Conservation (phyloP, 208 protist species). For the Novymonas esmeraldas region DNA sequence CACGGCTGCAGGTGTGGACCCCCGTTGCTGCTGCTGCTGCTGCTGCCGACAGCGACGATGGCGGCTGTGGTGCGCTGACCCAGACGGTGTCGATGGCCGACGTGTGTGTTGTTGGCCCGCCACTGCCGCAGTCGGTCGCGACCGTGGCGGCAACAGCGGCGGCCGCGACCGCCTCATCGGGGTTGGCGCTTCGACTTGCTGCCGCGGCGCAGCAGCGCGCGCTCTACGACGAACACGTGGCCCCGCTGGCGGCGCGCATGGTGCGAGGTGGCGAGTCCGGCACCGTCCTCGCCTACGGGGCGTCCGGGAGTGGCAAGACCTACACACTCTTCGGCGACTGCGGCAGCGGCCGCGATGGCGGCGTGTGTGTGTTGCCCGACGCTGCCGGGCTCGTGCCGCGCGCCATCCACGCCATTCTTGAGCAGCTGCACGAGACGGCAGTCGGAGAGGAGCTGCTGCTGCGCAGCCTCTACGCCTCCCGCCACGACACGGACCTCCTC, state of each 20-base stretch:
- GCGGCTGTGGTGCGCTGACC: neutral
- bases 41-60: neutral
- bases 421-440: conserved; percentile 7
- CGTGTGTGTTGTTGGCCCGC: conserved; percentile 13
- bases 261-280: conserved; percentile 47
- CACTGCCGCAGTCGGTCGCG: conserved; percentile 8
- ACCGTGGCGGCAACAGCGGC: neutral
- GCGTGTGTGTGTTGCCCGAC: conserved; percentile 2
- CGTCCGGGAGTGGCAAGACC: conserved; percentile 69
- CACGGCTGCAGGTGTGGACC: conserved; percentile 7
- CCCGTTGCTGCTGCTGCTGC: neutral
- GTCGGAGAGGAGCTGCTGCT: conserved; percentile 17
- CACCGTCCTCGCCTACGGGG: conserved; percentile 63
- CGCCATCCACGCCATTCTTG: neutral
- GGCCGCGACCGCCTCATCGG: neutral
- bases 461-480: conserved; percentile 23
- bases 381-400: conserved; percentile 8
- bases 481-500: conserved; percentile 7
- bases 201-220: conserved; percentile 6
- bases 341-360: too few species aligned
- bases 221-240: conserved; percentile 27
- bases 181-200: neutral
- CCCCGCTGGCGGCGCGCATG: conserved; percentile 44
- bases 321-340: conserved; percentile 58
- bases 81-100: neutral